Conservation (phyloP, 75 land plant species). For the Selaginella moellendorffii region DNA sequence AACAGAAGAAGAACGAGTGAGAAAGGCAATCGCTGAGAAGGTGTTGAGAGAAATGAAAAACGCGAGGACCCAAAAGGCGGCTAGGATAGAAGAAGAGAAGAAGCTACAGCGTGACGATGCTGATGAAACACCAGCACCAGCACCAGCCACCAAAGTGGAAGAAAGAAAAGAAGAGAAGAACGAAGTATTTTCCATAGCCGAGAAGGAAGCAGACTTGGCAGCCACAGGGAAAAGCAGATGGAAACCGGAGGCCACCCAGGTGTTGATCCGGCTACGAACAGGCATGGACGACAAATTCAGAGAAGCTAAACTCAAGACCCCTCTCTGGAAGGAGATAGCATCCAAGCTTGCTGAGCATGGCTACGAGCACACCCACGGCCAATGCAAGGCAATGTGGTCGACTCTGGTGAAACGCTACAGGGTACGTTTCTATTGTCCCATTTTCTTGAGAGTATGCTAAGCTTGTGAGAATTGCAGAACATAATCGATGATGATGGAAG, state of each 20-base stretch:
- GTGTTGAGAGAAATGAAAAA: not conserved
- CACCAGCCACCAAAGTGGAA: not conserved
- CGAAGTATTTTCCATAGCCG: not conserved
- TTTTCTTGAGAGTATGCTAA: not conserved
- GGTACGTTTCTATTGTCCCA: constrained; percentile 31
- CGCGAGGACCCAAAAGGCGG: not conserved
- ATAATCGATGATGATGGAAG: constrained; percentile 36
- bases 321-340: constrained; percentile 77
- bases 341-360: constrained; percentile 31
- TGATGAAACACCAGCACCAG: not conserved
- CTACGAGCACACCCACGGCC: constrained; percentile 44
- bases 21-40: not conserved
- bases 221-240: not conserved
- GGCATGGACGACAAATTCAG: constrained; percentile 35
- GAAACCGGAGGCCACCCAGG: not conserved
- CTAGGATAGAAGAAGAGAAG: not conserved
- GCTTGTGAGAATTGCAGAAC: constrained; percentile 18
- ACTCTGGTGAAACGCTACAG: constrained; percentile 69
- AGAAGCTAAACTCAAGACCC: constrained; percentile 40
- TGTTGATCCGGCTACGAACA: constrained; percentile 32
- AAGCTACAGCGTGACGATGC: not conserved
- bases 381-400: constrained; percentile 90
- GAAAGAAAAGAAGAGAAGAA: not conserved
- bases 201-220: not conserved
- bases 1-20: not conserved